These are phyloP conservation scores for Hydnomerulius pinastri DNA, from an alignment of 768 basidiomycete species.

Conservation along the genomic window DNA sequence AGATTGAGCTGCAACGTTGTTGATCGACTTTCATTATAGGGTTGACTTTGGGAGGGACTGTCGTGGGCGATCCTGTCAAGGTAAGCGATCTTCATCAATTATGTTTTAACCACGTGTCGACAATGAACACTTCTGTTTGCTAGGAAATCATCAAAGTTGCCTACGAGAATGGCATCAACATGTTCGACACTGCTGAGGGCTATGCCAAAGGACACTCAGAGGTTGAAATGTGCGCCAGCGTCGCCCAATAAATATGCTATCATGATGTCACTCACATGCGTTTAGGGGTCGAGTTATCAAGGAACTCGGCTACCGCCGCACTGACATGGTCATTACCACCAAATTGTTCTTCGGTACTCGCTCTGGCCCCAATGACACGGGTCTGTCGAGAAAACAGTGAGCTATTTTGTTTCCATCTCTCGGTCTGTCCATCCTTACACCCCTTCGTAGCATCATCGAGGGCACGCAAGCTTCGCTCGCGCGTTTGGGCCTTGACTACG, in stretches of 20 bases:
- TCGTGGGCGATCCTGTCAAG: slow-evolving; percentile 55
- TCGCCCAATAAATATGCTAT: neutral
- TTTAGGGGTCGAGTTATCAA: slow-evolving; percentile 52
- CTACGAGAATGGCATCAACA: slow-evolving; percentile 53
- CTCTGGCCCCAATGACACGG: slow-evolving; percentile 44
- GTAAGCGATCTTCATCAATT: slow-evolving; percentile 11
- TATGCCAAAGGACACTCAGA: slow-evolving; percentile 52
- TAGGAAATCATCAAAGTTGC: slow-evolving; percentile 57
- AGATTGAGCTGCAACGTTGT: neutral
- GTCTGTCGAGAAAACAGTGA: slow-evolving; percentile 36
- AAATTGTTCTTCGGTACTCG: slow-evolving; percentile 61
- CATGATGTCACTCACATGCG: neutral
- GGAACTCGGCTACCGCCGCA: slow-evolving; percentile 51
- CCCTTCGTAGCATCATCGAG: slow-evolving; percentile 49
- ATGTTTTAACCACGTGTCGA: neutral
- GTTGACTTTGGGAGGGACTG: slow-evolving; percentile 50
- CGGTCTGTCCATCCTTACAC: neutral
- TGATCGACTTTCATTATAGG: slow-evolving; percentile 20
- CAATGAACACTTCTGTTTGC: neutral
- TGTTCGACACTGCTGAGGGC: slow-evolving; percentile 49
- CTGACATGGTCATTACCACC: slow-evolving; percentile 55
- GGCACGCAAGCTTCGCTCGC: slow-evolving; percentile 52
- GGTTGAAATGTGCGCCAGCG: slow-evolving; percentile 46
- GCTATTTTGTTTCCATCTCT: slow-evolving; percentile 2
- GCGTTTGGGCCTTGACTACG: slow-evolving; percentile 55